Evolutionary conservation across 2,329 filamentous ascomycete genomes (phyloP).

Genomic region (Exophiala spinifera): DNA sequence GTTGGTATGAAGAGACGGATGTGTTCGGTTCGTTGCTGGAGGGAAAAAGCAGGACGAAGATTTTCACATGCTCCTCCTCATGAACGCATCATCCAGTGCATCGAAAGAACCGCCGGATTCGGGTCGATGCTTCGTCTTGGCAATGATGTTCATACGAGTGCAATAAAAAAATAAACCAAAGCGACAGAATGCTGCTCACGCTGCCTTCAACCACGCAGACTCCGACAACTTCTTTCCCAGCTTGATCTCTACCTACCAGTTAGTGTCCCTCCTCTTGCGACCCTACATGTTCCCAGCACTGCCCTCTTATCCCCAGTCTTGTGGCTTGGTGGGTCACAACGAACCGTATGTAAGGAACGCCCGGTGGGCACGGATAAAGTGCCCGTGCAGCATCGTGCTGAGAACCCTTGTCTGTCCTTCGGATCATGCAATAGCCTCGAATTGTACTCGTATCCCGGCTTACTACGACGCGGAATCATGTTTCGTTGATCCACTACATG

Average conservation of each 20-base stretch:
- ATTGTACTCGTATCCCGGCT: neutral
- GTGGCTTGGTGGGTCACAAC: no score
- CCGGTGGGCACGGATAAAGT: neutral
- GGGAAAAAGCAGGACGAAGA: neutral
- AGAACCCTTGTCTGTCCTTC: neutral
- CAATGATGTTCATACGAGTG: no score
- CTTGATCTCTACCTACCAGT: no score
- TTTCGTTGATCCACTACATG: neutral
- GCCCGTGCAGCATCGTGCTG: neutral
- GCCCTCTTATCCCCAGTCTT: no score
- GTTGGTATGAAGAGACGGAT: neutral
- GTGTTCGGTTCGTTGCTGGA: neutral
- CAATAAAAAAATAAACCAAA: no score
- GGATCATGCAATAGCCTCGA: neutral
- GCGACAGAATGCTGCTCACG: no score
- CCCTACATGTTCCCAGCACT: no score
- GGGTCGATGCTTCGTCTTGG: no score
- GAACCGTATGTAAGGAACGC: neutral
- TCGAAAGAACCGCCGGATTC: no score
- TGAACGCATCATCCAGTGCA: neutral
- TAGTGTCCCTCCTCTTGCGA: no score
- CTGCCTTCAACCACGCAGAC: no score
- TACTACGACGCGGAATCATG: neutral
- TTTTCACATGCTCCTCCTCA: constrained; percentile 1
- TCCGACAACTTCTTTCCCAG: no score